Percentiles rank a stretch among this genome's conserved stretches.
phyloP scores from a whole-genome alignment of 192 early-diverging fungal genomes.

The Oehlia diaphana region DNA sequence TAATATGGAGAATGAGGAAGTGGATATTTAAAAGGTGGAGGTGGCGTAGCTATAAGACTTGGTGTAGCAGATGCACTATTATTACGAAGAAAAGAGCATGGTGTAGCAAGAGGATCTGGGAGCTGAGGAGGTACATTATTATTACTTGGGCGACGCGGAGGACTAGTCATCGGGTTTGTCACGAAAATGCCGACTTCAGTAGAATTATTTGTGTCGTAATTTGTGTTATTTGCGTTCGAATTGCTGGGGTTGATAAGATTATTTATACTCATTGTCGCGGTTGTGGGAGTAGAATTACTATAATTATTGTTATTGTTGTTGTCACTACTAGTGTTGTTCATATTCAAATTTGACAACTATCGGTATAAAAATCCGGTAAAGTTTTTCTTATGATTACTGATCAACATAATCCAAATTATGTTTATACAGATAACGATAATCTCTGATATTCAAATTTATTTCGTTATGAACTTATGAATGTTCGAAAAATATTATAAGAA shows the following conservation, averaged over 20 bases:
- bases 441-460: neutral
- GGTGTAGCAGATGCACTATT: neutral
- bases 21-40: neutral
- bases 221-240: neutral
- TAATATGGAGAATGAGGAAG: neutral
- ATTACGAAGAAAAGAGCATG: neutral
- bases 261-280: neutral
- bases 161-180: neutral
- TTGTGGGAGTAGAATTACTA: neutral
- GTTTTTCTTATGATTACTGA: neutral
- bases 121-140: neutral
- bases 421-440: neutral
- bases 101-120: neutral
- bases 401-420: neutral
- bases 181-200: neutral
- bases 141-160: neutral
- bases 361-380: too few relatives aligned
- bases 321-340: neutral
- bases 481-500: neutral
- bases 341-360: neutral
- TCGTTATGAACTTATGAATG: neutral
- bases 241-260: neutral
- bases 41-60: neutral
- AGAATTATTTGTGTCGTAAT: neutral
- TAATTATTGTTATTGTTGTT: neutral